These are phyloP conservation scores for Polygonum maritimum DNA, from an alignment of 148 eudicot species.

Conservation along the genomic window DNA sequence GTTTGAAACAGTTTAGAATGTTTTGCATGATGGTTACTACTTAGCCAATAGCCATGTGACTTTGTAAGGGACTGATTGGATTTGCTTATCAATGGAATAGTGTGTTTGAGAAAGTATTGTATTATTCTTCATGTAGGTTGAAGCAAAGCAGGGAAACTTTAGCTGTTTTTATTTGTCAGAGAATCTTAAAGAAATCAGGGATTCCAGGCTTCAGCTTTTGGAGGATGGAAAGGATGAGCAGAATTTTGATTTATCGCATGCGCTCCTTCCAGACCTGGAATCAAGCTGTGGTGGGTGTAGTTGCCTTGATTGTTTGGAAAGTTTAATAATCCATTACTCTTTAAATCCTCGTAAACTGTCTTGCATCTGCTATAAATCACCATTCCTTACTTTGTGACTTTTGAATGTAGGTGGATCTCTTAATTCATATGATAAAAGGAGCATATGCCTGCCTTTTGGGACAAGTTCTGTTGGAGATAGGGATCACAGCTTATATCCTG, in stretches of 20 bases:
- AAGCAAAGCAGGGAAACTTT: conserved; percentile 45
- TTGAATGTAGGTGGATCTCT: conserved; percentile 47
- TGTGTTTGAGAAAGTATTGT: not conserved
- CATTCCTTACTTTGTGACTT: not conserved
- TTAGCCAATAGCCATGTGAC: not conserved
- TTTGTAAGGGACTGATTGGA: not conserved
- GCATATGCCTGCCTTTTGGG: conserved; percentile 53
- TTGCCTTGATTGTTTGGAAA: not conserved
- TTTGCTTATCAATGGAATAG: not conserved
- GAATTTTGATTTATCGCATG: conserved; percentile 32
- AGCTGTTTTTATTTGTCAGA: conserved; percentile 76
- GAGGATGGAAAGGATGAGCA: conserved; percentile 34
- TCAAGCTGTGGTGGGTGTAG: conserved; percentile 43
- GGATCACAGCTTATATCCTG: conserved; percentile 56
- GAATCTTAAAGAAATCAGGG: conserved; percentile 68
- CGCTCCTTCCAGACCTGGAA: conserved; percentile 52
- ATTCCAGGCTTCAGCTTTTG: conserved; percentile 40
- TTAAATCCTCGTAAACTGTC: not conserved
- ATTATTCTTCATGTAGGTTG: conserved; percentile 39
- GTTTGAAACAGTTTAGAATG: not conserved
- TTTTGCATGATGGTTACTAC: not conserved
- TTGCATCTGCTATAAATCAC: not conserved
- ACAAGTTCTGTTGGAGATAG: conserved; percentile 43
- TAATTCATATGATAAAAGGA: conserved; percentile 43
- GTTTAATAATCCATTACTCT: not conserved